Evolutionary conservation across 2,329 filamentous ascomycete species (phyloP).

Genomic region (Teratosphaeria nubilosa): DNA sequence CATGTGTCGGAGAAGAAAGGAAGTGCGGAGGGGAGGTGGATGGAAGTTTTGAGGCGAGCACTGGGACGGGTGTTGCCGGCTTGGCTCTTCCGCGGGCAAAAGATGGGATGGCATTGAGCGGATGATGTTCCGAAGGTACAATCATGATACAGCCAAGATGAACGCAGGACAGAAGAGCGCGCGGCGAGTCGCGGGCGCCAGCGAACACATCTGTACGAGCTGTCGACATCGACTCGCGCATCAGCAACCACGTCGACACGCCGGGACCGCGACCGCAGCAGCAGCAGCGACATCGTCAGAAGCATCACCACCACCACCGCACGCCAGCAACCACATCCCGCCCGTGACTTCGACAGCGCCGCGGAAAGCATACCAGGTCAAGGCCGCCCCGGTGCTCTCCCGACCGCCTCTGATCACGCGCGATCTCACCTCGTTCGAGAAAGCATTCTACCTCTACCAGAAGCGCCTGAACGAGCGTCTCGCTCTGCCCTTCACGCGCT

Average conservation of each 20-base stretch:
- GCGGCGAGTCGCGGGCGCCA: slow-evolving; percentile 31
- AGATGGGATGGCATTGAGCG: slow-evolving; percentile 5
- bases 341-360: slow-evolving; percentile 39
- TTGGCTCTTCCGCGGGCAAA: slow-evolving; percentile 11
- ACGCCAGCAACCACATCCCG: slow-evolving; percentile 1
- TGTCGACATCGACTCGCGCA: slow-evolving; percentile 33
- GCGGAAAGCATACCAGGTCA: slow-evolving; percentile 34
- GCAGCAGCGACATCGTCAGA: slow-evolving; percentile 26
- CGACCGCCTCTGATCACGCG: slow-evolving; percentile 81
- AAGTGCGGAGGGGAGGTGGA: no score
- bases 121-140: neutral
- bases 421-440: slow-evolving; percentile 76
- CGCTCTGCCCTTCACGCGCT: slow-evolving; percentile 73
- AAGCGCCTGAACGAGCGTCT: slow-evolving; percentile 91
- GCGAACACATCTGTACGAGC: slow-evolving; percentile 37
- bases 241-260: slow-evolving; percentile 20
- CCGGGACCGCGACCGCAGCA: slow-evolving; percentile 28
- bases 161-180: slow-evolving; percentile 36
- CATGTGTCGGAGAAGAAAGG: slow-evolving; percentile 36
- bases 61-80: neutral
- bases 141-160: slow-evolving; percentile 22
- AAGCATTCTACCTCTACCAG: slow-evolving; percentile 92
- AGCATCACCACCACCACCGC: slow-evolving; percentile 6
- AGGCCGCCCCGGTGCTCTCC: slow-evolving; percentile 69
- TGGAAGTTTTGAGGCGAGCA: slow-evolving; percentile 5